phyloP scores from a whole-genome alignment of 495 filamentous ascomycete species.

The Penicillium herquei region DNA sequence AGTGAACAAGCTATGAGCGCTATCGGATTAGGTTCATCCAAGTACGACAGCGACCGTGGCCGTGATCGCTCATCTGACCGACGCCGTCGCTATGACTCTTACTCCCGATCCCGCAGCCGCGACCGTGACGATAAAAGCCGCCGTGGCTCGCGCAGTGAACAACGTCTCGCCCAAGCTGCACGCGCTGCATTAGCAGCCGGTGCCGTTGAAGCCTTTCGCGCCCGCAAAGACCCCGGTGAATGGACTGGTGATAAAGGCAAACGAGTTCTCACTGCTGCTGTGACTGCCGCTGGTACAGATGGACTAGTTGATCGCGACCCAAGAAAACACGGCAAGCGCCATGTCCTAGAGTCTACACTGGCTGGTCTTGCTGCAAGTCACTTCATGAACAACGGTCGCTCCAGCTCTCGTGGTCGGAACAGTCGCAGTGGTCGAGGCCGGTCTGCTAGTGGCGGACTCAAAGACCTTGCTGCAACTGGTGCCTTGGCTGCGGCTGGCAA shows the following conservation, averaged over 20 bases:
- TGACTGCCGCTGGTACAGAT: conserved; percentile 81
- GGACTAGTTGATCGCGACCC: conserved; percentile 68
- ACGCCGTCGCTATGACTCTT: conserved; percentile 54
- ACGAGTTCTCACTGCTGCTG: conserved; percentile 81
- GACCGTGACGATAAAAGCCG: conserved; percentile 33
- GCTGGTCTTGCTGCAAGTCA: conserved; percentile 83
- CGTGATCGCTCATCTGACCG: conserved; percentile 40
- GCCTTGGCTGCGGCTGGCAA: conserved; percentile 79
- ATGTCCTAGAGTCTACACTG: conserved; percentile 73
- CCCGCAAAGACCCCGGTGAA: conserved; percentile 78
- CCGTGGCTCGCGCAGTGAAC: conserved; percentile 45
- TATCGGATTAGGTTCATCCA: conserved; percentile 57
- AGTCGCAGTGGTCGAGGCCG: conserved; percentile 36
- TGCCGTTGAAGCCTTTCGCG: conserved; percentile 82
- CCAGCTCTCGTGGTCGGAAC: conserved; percentile 43
- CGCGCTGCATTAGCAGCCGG: conserved; percentile 83
- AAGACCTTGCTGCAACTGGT: conserved; percentile 71
- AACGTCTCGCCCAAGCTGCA: conserved; percentile 78
- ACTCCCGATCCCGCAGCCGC: conserved; percentile 49
- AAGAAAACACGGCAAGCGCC: conserved; percentile 67
- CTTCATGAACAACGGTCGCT: conserved; percentile 71
- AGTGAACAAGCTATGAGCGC: conserved; percentile 66
- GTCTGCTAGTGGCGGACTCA: conserved; percentile 46
- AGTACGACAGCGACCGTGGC: conserved; percentile 23
- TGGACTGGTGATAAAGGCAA: conserved; percentile 86